Conservation (phyloP, 257 asterid species). For the Ilex aquifolium region DNA sequence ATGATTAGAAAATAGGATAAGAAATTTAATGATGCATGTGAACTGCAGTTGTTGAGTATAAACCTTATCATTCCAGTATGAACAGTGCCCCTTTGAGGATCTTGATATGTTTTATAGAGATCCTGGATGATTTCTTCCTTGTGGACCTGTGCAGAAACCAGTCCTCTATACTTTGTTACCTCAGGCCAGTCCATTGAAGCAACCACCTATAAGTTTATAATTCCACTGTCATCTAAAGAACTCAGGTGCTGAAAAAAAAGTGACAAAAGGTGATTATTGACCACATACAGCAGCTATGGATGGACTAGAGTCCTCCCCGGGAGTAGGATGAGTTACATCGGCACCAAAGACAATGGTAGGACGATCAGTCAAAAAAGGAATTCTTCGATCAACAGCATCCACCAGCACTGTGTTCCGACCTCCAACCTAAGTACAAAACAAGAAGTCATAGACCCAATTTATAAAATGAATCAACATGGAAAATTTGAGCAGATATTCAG, state of each 20-base stretch:
- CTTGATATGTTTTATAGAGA: slow-evolving; percentile 28
- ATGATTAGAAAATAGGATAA: neutral
- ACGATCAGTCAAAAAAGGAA: slow-evolving; percentile 36
- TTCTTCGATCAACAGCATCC: slow-evolving; percentile 19
- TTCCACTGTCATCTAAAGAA: neutral
- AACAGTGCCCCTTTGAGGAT: slow-evolving; percentile 31
- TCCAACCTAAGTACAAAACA: slow-evolving; percentile 46
- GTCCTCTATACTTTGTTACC: slow-evolving; percentile 59
- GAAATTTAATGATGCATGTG: neutral
- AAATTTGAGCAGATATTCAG: neutral
- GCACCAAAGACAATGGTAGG: slow-evolving; percentile 87
- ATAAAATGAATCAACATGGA: neutral
- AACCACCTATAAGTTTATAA: slow-evolving; percentile 54
- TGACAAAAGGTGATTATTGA: neutral
- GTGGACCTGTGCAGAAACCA: slow-evolving; percentile 75
- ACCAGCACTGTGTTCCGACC: slow-evolving; percentile 59
- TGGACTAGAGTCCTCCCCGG: slow-evolving; percentile 82
- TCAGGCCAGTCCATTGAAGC: slow-evolving; percentile 96
- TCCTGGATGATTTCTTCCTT: slow-evolving; percentile 67
- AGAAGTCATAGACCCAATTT: neutral
- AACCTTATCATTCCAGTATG: slow-evolving; percentile 75
- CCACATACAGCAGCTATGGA: slow-evolving; percentile 77
- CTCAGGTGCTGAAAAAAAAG: neutral
- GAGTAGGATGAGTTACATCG: slow-evolving; percentile 86
- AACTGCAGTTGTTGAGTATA: neutral